Percentiles rank a stretch among this genome's conserved stretches.
phyloP scores from a whole-genome alignment of 768 basidiomycete species.

The Suillus bovinus region DNA sequence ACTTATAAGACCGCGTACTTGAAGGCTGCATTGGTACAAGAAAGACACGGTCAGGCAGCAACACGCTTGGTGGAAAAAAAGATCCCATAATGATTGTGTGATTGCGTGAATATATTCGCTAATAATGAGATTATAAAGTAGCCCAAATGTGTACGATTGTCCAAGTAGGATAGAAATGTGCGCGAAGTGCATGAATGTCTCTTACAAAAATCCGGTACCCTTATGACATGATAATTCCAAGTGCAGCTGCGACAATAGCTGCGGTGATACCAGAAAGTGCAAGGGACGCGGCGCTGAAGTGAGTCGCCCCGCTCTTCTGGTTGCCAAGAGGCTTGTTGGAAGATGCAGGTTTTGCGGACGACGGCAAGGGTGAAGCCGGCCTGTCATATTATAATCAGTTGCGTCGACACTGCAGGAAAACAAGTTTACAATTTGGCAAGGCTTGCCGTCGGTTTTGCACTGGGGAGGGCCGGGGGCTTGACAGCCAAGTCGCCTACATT shows the following conservation, averaged over 20 bases:
- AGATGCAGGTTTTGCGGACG: conserved; percentile 11
- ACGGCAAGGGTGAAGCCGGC: conserved; percentile 4
- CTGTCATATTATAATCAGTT: conserved; percentile 11
- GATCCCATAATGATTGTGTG: neutral
- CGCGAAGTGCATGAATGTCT: conserved; percentile 5
- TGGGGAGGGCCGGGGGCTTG: conserved; percentile 12
- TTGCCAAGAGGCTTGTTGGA: conserved; percentile 29
- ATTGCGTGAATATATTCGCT: neutral
- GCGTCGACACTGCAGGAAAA: neutral
- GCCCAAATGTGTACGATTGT: neutral
- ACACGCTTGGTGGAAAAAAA: neutral
- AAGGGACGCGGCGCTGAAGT: conserved; percentile 22
- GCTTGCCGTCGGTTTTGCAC: neutral
- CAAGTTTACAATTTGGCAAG: conserved; percentile 12
- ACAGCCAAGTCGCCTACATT: conserved; percentile 20
- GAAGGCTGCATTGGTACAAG: neutral
- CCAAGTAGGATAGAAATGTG: conserved; percentile 1
- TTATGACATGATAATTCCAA: conserved; percentile 23
- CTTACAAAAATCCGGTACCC: conserved; percentile 5
- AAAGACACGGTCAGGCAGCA: neutral
- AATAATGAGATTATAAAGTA: conserved; percentile 9
- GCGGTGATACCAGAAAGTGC: conserved; percentile 25
- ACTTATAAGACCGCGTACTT: neutral
- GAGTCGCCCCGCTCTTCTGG: conserved; percentile 35
- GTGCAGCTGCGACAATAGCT: conserved; percentile 23